Evolutionary conservation across 2,329 filamentous ascomycete species (phyloP).

Genomic region (Clarireedia sp.): DNA sequence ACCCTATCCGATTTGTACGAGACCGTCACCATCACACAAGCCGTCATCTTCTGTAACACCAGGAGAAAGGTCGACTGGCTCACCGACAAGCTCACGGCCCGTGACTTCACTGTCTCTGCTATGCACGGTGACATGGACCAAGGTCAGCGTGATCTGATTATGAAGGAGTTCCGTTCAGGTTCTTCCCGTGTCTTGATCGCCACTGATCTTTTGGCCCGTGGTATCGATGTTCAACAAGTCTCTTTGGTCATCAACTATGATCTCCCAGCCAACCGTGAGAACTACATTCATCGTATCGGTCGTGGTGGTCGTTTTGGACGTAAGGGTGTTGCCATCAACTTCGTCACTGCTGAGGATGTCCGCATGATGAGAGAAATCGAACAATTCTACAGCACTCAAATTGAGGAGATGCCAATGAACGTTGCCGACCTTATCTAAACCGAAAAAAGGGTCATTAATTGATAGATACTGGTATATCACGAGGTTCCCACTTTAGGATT

Average conservation of each 20-base stretch:
- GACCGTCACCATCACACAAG: constrained; percentile 98
- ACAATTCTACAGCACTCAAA: constrained; percentile 99
- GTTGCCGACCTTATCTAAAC: constrained; percentile 67
- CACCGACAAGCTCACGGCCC: constrained; percentile 95
- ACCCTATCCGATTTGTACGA: constrained; percentile 98
- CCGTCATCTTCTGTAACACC: constrained; percentile 99
- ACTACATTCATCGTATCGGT: constrained; percentile 99
- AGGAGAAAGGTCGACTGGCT: constrained; percentile 99
- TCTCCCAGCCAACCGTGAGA: constrained; percentile 96
- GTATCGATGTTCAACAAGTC: constrained; percentile 99
- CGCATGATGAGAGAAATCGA: constrained; percentile 99
- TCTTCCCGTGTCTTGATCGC: constrained; percentile 98
- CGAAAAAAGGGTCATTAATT: constrained; percentile 10
- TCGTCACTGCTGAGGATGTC: constrained; percentile 97
- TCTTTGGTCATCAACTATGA: constrained; percentile 99
- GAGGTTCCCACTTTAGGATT: constrained; percentile 19
- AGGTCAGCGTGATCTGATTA: constrained; percentile 94
- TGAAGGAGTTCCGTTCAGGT: constrained; percentile 99
- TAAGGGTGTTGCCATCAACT: constrained; percentile 99
- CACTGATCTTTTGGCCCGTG: constrained; percentile 94
- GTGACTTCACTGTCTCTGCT: constrained; percentile 98
- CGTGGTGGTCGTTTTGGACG: constrained; percentile 99
- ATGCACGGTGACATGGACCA: constrained; percentile 99
- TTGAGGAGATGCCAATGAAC: constrained; percentile 99
- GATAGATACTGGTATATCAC: constrained; percentile 27